Base-by-base conservation (phyloP, 1,284 basidiomycete genomes). In the Porodaedalea pini region DNA sequence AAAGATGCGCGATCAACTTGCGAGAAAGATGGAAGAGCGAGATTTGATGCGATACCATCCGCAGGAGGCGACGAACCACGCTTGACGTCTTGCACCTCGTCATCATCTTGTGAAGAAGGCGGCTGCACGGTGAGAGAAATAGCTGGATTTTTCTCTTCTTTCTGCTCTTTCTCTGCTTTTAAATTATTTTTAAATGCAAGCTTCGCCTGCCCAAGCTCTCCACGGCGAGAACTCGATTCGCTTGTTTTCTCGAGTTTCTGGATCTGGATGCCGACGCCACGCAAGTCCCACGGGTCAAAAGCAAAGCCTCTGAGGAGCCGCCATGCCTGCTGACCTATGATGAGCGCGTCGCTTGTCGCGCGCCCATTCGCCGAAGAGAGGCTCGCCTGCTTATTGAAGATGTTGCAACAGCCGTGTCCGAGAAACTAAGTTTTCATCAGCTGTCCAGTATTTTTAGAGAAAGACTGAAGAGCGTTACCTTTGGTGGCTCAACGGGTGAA, bases 201-300 rank as follows among this genome's bases (percentile, higher is more conserved):
- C 17, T 74, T 72, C 1, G 71, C 75, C 65, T 89, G 88, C 5
- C 80, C 81, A 11, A 70, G 64, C 25, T 71, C 73, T 8, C 66
- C 47, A n/a, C n/a, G n/a, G 15, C 43, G 31, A 23, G n/a, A 11
- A 32, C 15, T 61, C 54, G 62, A 66, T 56, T 27, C 60, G 57
- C 65, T 63, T 5, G 67, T 58, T 21, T 78, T 69, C 67, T 94
- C 92, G 0, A 97, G 78, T 69, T 95, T 97, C 66, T 90, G 87
- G n/a, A 98, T 82, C 67, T 94, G 92, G 23, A 99, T 89, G 0
- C 92, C 93, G 53, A 99, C 82, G 0, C 96, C 96, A n/a, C 97
- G 82, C 15, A 99, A 75, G 64, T 99, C 96, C 60, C 78, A 81
- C 0, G 94, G 84, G 61, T 94, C 88, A 43, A 94, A 87, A 40